Evolutionary conservation across 805 yeast species (phyloP).

Genomic region (Nakazawaea molendinolei): DNA sequence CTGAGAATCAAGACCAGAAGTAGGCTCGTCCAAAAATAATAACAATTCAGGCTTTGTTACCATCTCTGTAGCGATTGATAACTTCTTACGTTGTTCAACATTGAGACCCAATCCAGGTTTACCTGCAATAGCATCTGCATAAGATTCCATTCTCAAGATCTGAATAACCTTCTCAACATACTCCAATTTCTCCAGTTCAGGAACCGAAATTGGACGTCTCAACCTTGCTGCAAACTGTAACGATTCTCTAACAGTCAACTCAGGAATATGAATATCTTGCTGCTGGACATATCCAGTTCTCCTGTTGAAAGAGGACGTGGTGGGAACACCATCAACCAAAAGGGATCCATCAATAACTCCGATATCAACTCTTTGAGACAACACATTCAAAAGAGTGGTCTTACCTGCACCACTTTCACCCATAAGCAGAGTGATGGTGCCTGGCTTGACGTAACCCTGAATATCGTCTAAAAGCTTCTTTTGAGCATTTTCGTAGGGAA

Average conservation of each 20-base stretch:
- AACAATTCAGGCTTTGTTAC: slow-evolving; percentile 49
- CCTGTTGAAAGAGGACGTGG: slow-evolving; percentile 43
- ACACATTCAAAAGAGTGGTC: slow-evolving; percentile 47
- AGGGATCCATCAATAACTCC: slow-evolving; percentile 53
- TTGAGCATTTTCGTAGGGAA: slow-evolving; percentile 38
- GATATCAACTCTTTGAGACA: slow-evolving; percentile 43
- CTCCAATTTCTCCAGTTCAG: slow-evolving; percentile 35
- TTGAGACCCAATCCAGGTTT: slow-evolving; percentile 41
- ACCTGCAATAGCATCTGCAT: slow-evolving; percentile 47
- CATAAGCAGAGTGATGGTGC: slow-evolving; percentile 53
- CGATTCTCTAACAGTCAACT: slow-evolving; percentile 46
- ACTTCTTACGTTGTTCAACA: slow-evolving; percentile 48
- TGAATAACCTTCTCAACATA: slow-evolving; percentile 36
- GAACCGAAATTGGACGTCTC: slow-evolving; percentile 34
- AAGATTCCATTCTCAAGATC: slow-evolving; percentile 34
- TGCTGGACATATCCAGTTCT: slow-evolving; percentile 53
- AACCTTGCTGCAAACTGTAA: slow-evolving; percentile 41
- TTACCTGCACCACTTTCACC: slow-evolving; percentile 66
- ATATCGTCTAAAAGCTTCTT: slow-evolving; percentile 36
- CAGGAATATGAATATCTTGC: slow-evolving; percentile 44
- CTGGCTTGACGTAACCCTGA: slow-evolving; percentile 43
- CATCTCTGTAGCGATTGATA: slow-evolving; percentile 49
- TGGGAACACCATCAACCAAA: slow-evolving; percentile 44
- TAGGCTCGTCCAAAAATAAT: slow-evolving; percentile 53
- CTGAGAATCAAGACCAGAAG: slow-evolving; percentile 54